Conservation (phyloP, 2,329 filamentous ascomycete genomes). For the Diaporthe sp. region DNA sequence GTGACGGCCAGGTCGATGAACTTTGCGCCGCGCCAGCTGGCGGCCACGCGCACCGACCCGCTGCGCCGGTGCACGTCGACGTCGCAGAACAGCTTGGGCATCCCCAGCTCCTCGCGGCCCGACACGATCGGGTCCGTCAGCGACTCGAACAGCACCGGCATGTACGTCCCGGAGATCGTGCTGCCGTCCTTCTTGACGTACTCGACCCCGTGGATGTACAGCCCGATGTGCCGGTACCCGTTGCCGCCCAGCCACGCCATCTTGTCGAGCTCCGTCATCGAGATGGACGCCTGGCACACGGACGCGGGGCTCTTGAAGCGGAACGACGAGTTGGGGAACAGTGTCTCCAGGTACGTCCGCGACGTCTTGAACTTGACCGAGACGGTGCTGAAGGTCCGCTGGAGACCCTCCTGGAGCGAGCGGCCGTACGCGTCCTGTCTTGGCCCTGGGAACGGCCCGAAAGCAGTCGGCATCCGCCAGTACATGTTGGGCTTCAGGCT, state of each 20-base stretch:
- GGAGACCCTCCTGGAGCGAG: constrained; percentile 29
- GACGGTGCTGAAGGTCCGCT: constrained; percentile 57
- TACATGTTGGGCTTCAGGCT: constrained; percentile 52
- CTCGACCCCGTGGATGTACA: constrained; percentile 67
- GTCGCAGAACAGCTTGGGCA: constrained; percentile 65
- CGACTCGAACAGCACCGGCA: constrained; percentile 68
- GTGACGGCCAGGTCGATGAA: constrained; percentile 45
- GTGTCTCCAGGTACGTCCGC: constrained; percentile 61
- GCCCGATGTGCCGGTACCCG: constrained; percentile 63
- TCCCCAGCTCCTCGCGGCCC: constrained; percentile 68
- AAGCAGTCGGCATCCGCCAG: constrained; percentile 61
- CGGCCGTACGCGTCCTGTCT: constrained; percentile 53
- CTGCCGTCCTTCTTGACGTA: constrained; percentile 61
- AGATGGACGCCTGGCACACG: constrained; percentile 59
- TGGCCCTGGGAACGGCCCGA: constrained; percentile 62
- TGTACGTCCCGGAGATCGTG: constrained; percentile 60
- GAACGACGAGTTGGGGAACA: constrained; percentile 59
- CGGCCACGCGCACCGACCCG: constrained; percentile 55
- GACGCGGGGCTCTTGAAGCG: constrained; percentile 60
- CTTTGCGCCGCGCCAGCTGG: constrained; percentile 56
- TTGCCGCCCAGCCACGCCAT: constrained; percentile 51
- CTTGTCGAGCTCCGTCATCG: constrained; percentile 51
- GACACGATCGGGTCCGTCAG: constrained; percentile 66
- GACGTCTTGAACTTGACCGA: constrained; percentile 66
- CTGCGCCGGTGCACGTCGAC: constrained; percentile 54